These are phyloP conservation scores for Nothopassalora personata DNA, from an alignment of 2,329 filamentous ascomycete genomes.

Conservation along the genomic window DNA sequence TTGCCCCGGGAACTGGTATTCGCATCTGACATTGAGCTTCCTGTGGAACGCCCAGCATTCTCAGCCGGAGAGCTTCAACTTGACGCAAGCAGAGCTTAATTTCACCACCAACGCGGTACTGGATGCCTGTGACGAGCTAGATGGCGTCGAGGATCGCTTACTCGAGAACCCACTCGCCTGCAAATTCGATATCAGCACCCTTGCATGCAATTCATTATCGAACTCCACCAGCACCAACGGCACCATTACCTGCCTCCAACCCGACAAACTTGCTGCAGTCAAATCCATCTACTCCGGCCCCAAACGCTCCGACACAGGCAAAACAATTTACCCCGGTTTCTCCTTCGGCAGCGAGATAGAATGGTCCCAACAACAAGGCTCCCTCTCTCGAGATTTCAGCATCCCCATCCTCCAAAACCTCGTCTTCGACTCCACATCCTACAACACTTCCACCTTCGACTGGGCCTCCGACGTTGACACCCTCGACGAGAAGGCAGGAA, in stretches of 20 bases:
- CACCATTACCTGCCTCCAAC: conserved; percentile 30
- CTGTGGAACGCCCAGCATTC: too few relatives aligned
- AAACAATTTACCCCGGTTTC: conserved; percentile 39
- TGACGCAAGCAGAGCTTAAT: too few relatives aligned
- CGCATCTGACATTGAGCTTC: too few relatives aligned
- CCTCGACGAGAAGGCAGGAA: conserved; percentile 32
- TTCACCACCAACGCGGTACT: too few relatives aligned
- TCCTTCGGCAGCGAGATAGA: conserved; percentile 36
- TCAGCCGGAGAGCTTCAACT: too few relatives aligned
- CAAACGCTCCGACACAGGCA: conserved; percentile 18
- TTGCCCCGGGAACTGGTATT: too few relatives aligned
- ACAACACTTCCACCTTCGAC: conserved; percentile 34
- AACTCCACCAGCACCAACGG: not conserved
- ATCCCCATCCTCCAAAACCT: conserved; percentile 41
- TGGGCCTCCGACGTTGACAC: conserved; percentile 35
- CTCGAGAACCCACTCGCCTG: conserved; percentile 38
- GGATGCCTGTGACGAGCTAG: too few relatives aligned
- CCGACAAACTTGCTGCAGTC: conserved; percentile 29
- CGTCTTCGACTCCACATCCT: conserved; percentile 36
- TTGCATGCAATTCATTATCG: conserved; percentile 25
- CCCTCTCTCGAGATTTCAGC: conserved; percentile 33
- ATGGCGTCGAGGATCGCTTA: conserved; percentile 27
- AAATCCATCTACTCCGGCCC: conserved; percentile 34
- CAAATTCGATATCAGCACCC: conserved; percentile 32
- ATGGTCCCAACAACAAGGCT: conserved; percentile 36